These are phyloP conservation scores for Daucus carota DNA, from an alignment of 129 eudicot species.

Conservation along the genomic window DNA sequence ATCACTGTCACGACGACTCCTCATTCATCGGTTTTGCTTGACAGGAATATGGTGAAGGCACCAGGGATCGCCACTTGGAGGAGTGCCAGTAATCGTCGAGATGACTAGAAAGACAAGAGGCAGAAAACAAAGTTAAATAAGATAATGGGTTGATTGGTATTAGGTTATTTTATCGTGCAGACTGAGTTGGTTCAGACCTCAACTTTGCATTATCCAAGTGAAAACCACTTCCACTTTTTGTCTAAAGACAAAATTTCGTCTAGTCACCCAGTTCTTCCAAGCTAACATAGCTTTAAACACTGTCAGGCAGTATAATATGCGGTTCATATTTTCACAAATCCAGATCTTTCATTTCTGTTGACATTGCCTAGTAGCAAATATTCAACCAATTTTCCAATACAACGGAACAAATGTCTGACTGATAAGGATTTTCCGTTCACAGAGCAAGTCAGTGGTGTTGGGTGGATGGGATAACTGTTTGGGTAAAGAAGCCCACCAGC, in stretches of 20 bases:
- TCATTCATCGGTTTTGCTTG: slow-evolving; percentile 4
- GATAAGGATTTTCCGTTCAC: too few species aligned
- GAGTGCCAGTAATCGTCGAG: slow-evolving; percentile 18
- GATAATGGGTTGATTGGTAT: background rate
- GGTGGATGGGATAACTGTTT: too few species aligned
- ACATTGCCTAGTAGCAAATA: too few species aligned
- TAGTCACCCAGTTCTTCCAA: background rate
- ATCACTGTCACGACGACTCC: background rate
- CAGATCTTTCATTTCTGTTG: background rate
- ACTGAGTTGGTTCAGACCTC: slow-evolving; percentile 7
- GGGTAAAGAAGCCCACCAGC: too few species aligned
- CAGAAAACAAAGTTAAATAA: slow-evolving; percentile 4
- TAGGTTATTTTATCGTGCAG: background rate
- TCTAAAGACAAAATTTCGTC: background rate
- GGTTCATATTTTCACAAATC: background rate
- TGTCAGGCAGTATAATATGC: background rate
- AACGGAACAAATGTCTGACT: too few species aligned
- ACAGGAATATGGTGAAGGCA: slow-evolving; percentile 21
- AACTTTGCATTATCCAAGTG: background rate
- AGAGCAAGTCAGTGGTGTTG: too few species aligned
- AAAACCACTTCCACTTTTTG: background rate
- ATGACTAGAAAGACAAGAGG: slow-evolving; percentile 23
- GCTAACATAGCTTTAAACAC: background rate
- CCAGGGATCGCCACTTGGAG: slow-evolving; percentile 71
- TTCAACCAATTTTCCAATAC: too few species aligned